Conservation (phyloP, 331 rosid genomes). For the Erythrophleum ivorense region DNA sequence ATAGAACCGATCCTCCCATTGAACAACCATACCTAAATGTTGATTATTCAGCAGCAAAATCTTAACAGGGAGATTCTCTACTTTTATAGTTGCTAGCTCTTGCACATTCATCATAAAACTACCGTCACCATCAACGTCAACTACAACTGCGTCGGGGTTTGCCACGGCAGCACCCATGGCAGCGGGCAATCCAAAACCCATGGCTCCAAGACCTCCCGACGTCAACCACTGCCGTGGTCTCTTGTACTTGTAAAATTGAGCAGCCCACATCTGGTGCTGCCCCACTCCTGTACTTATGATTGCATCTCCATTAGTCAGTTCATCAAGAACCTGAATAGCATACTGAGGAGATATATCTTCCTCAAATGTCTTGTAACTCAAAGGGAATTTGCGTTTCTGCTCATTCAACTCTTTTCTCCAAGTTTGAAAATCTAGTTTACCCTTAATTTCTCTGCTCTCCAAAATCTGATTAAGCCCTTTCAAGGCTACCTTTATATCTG, state of each 20-base stretch:
- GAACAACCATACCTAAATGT: constrained; percentile 25
- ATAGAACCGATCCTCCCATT: constrained; percentile 22
- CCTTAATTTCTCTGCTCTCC: neutral
- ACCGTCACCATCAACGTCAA: constrained; percentile 19
- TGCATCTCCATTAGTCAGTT: neutral
- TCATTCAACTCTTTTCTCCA: constrained; percentile 25
- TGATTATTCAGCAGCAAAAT: constrained; percentile 7
- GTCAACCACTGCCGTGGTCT: constrained; percentile 25
- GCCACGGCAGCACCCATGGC: constrained; percentile 11
- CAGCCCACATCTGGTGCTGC: constrained; percentile 33
- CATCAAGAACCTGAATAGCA: constrained; percentile 6
- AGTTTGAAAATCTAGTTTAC: neutral
- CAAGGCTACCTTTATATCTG: constrained; percentile 7
- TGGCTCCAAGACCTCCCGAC: constrained; percentile 8
- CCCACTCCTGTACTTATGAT: constrained; percentile 24
- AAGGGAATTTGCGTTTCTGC: constrained; percentile 23
- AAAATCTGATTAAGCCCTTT: neutral
- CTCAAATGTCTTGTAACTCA: constrained; percentile 3
- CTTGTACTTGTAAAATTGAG: constrained; percentile 16
- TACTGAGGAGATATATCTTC: constrained; percentile 7
- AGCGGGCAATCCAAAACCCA: constrained; percentile 8
- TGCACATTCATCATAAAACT: constrained; percentile 12
- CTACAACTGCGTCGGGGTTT: neutral
- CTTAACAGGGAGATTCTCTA: constrained; percentile 19
- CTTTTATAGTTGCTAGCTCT: constrained; percentile 8